Evolutionary conservation across 495 filamentous ascomycete species (phyloP), one percentile per base, ranked within the genome.

Genomic region (Massariosphaeria phaeospora): DNA sequence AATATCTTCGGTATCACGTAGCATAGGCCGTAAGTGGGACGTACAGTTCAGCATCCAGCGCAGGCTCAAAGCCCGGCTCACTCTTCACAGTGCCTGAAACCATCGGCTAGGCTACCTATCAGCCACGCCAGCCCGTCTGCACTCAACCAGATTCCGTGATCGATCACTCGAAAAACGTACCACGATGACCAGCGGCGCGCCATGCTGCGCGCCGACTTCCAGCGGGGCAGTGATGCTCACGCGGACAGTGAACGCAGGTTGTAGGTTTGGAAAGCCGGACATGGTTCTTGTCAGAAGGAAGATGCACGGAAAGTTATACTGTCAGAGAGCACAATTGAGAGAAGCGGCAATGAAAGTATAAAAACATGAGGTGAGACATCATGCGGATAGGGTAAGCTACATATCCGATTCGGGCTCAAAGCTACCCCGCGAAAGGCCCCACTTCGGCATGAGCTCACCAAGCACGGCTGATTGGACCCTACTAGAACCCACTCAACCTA

Each of bases 241-340:
- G 61, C 64, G 52, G 25, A 77, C 51, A 2, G 73, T 77, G 54
- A 76, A 72, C 15, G 74, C 74, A 6, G 73, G 74, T 51, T 75
- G 60, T 46, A 74, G 64, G 30, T 55, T 51, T 4, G 74, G 74
- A 44, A 69, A 77, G 18, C 58, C 70, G 1, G 72, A 63, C 72
- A 75, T 73, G 50, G 38, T 23, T 21, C 15, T 21, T 40, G 18
- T 20, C n/a, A n/a, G n/a, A n/a, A n/a, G n/a, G n/a, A n/a, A n/a
- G n/a, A n/a, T n/a, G n/a, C n/a, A n/a, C n/a, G n/a, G n/a, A n/a
- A n/a, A n/a, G n/a, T n/a, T n/a, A n/a, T n/a, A n/a, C n/a, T n/a
- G n/a, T n/a, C n/a, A n/a, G n/a, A n/a, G n/a, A n/a, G n/a, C n/a
- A n/a, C n/a, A n/a, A n/a, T n/a, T n/a, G n/a, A n/a, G n/a, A n/a